phyloP scores from a whole-genome alignment of 2,329 filamentous ascomycete genomes.

The Diplodia scrobiculata region DNA sequence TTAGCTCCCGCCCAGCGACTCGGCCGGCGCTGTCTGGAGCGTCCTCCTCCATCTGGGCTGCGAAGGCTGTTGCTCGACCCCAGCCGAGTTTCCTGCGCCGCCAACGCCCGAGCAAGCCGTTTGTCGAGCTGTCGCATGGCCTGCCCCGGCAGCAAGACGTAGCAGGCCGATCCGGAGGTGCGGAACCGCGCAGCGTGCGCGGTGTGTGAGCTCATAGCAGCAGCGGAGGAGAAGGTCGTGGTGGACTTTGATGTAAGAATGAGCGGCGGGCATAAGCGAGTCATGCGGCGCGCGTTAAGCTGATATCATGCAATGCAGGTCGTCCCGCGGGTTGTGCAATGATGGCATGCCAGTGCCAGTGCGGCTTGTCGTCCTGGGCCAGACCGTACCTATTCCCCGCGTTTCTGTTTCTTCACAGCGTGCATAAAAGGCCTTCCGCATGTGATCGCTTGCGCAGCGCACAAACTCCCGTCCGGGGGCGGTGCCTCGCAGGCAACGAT shows the following conservation, averaged over 20 bases:
- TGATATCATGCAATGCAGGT: conserved; percentile 27
- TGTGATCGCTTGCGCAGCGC: conserved; percentile 18
- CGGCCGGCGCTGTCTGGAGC: neutral
- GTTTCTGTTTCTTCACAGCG: conserved; percentile 18
- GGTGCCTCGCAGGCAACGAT: neutral
- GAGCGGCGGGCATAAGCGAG: conserved; percentile 6
- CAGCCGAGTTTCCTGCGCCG: conserved; percentile 23
- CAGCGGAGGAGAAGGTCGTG: neutral
- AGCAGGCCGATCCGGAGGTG: neutral
- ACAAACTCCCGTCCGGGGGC: conserved; percentile 14
- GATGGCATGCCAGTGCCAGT: neutral
- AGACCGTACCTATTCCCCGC: conserved; percentile 19
- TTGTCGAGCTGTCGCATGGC: neutral
- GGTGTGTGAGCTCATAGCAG: neutral
- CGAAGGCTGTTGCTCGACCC: neutral
- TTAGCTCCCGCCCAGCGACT: neutral
- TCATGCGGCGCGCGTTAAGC: conserved; percentile 22
- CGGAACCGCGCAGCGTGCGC: neutral
- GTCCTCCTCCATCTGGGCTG: neutral
- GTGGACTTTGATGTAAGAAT: conserved; percentile 5
- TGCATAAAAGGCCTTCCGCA: conserved; percentile 20
- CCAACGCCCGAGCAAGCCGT: neutral
- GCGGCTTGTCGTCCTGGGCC: neutral
- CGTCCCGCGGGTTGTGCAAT: conserved; percentile 23
- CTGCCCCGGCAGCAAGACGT: neutral